Evolutionary conservation across 2,329 filamentous ascomycete species (phyloP), one percentile per base, ranked within the genome.

Genomic region (Venturia asperata): DNA sequence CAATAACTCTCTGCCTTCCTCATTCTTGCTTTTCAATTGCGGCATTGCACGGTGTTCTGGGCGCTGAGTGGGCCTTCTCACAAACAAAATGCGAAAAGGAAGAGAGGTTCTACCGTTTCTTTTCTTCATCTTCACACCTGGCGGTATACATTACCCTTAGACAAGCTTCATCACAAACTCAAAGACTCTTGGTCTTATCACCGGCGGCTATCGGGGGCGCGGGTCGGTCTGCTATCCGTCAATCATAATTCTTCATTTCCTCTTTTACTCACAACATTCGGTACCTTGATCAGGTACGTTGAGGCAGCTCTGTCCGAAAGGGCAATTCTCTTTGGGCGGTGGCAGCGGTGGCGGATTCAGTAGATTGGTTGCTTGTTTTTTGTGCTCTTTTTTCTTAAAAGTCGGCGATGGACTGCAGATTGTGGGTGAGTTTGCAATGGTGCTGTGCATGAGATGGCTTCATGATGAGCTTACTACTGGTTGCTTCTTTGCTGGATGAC

Each of bases 11-110:
- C n/a, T 61, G 55, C 42, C 39, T 64, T 19, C 37, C 63, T 42
- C 27, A 37, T 61, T 24, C 39, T 43, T 60, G 37, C 21, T 21
- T 43, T 43, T 61, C 37, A 41, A 64, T 41, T 61, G 65, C 62
- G 56, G 66, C 63, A 67, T 67, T 66, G 61, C 66, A 67, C 56
- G 66, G 67, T 64, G 66, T 67, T 67, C 62, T 27, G 27, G 62
- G 62, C 62, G 62, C 42, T 30, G 11, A 61, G 2, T 27, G 21
- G 37, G 60, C 43, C 60, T 39, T 61, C 39, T 45, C 24, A 39
- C 42, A 42, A 41, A 42, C 60, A 61, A 61, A 61, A 61, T 61
- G 39, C 39, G 24, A 41, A 17, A 9, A 11, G n/a, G 37, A 17
- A 61, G n/a, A 39, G 21, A 61, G 60, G 37, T 45, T 24, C 17